Base-by-base conservation (phyloP, 257 asterid species). In the Plantago major region DNA sequence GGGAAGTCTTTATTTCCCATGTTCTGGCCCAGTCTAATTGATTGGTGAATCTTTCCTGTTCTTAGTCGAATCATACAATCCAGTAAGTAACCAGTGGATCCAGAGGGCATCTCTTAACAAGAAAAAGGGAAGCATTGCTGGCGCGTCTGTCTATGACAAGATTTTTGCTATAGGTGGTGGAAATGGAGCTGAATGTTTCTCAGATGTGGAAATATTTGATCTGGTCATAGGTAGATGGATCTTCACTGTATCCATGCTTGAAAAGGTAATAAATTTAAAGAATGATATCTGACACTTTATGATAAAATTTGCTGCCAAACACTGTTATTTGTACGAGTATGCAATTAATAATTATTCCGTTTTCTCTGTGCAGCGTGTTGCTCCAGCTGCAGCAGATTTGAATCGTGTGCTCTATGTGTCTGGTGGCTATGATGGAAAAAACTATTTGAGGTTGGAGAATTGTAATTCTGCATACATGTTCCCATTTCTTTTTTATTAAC, bases 181-280 rank as follows among this genome's bases (percentile, higher is more conserved):
- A 58, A 67, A 82, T 78, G 86, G 85, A 49, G 70, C 13, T 51
- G 78, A 74, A 5, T 78, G 82, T 62, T 78, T 72, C 67, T 71
- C 94, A 0, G 87, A 88, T 60, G 96, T 88, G 63, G 96, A 88
- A 64, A 28, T 79, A 73, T 73, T 82, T 49, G 84, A 85, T 60
- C 7, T 28, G 38, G 62, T 68, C 67, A 40, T 45, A 54, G 96
- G 94, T 45, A 76, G 65, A 59, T 88, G 96, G 96, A 68, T 81
- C 33, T 60, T 42, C 53, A 42, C 73, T 15, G 80, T 58, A 71
- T 38, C 91, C 43, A 79, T 88, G 96, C 65, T 66, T 63, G 72
- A 82, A 57, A 81, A 79, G 94, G 96, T 88, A 66, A 33, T 3
- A 4, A 1, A 1, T 33, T 30, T 66, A 12, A 9, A 15, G 38